A percentile compares a stretch with the other conserved stretches of the same genome.
phyloP scores from a whole-genome alignment of 768 basidiomycete species.

The Neoboletus magnificus region DNA sequence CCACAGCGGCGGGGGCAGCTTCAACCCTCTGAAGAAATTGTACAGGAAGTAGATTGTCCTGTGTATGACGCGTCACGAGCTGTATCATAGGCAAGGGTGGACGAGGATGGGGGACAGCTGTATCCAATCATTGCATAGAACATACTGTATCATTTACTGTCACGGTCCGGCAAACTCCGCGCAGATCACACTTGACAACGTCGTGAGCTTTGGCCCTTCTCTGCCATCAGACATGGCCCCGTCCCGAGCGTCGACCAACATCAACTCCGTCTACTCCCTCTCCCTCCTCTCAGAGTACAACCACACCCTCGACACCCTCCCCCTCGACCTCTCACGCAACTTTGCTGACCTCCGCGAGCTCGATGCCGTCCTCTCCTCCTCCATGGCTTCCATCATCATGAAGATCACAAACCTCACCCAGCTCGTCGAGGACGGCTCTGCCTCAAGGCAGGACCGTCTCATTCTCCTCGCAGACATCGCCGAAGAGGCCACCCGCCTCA shows the following conservation, averaged over 20 bases:
- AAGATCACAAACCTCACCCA: constrained; percentile 74
- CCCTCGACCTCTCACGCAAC: constrained; percentile 89
- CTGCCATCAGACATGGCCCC: constrained; percentile 36
- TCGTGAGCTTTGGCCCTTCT: too few relatives aligned
- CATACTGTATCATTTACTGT: constrained; percentile 15
- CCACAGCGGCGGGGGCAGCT: constrained; percentile 22
- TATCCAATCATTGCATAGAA: constrained; percentile 23
- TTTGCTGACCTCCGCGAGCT: constrained; percentile 97
- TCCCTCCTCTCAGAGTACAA: constrained; percentile 78
- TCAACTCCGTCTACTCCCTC: constrained; percentile 57
- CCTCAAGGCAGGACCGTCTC: constrained; percentile 69
- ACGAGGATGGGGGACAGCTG: neutral
- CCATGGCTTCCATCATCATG: constrained; percentile 74
- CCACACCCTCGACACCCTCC: constrained; percentile 90
- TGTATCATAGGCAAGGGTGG: constrained; percentile 26
- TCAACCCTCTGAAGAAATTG: constrained; percentile 35
- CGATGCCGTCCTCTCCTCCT: constrained; percentile 93
- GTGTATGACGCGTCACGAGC: neutral
- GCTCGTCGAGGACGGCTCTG: constrained; percentile 66
- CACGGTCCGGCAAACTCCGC: constrained; percentile 33
- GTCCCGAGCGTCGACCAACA: constrained; percentile 32
- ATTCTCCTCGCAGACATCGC: constrained; percentile 89
- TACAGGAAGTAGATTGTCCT: constrained; percentile 29
- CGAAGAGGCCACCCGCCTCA: constrained; percentile 87
- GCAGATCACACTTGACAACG: constrained; percentile 5